Base-by-base conservation (phyloP, 2,329 filamentous ascomycete species). In the Chaetomiaceae sp. region DNA sequence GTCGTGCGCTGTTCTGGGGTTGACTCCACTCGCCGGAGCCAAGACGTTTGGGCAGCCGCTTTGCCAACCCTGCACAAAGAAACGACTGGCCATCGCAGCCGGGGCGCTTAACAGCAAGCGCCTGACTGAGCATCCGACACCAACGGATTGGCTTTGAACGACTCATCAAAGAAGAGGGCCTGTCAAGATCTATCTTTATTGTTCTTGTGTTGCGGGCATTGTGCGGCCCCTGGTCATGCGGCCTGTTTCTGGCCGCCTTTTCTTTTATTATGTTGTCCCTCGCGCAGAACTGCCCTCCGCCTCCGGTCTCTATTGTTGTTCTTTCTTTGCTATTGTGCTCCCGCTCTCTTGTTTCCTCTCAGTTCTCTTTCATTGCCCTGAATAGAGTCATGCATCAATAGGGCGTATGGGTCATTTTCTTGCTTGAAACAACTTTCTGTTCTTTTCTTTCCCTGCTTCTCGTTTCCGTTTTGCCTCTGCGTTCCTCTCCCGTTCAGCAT, bases 61-160 rank as follows among this genome's bases (percentile, higher is more conserved):
- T 35, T 6, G 23, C 17, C 13, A 34, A 27, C 55, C 54, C 35
- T 20, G 46, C 21, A 39, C 44, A 21, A 40, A 51, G 51, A 48
- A 60, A 59, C 44, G 59, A 64, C 60, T 64, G 62, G 61, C 60
- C 60, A 53, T 19, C 44, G 56, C 40, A 34, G 35, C 37, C 48
- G 58, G 21, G 54, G 59, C 60, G 60, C 58, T 57, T 60, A 57
- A 44, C 43, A 41, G 38, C 50, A 30, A 52, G 53, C 48, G 50
- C 53, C 51, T 55, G 48, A 54, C 52, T 53, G 57, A 54, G 50
- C 33, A n/a, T 37, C 17, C 40, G 47, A 50, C 20, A 38, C 30
- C 42, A 44, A 50, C 40, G 48, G 25, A 51, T 53, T 53, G 52
- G 50, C 41, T 53, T 53, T 48, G 45, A 49, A 30, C 6, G 38